Percentiles rank a stretch among this genome's conserved stretches.
Evolutionary conservation across 164 flowering plant species (phyloP).

Genomic region (Vitis cinerea): DNA sequence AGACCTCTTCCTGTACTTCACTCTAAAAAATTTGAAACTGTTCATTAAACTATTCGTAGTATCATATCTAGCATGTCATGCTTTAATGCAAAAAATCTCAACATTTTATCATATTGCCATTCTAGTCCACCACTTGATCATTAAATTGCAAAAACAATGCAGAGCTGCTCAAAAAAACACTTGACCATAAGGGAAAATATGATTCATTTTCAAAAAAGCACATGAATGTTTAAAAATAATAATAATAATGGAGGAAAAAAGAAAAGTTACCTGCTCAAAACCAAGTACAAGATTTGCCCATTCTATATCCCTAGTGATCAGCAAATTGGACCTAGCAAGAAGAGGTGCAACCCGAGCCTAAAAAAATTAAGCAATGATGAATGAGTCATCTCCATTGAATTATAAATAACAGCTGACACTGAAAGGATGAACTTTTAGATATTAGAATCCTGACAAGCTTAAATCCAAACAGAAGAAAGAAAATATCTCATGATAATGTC

Average conservation of each 20-base stretch:
- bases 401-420: not conserved
- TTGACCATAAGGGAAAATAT: too few relatives aligned
- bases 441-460: not conserved
- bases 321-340: slow-evolving; percentile 90
- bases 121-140: too few relatives aligned
- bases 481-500: not conserved
- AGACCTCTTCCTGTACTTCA: too few relatives aligned
- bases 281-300: slow-evolving; percentile 96
- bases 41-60: too few relatives aligned
- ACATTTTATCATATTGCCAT: too few relatives aligned
- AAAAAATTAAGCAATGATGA: slow-evolving; percentile 7
- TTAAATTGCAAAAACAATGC: too few relatives aligned
- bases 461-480: not conserved
- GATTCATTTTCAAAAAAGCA: not conserved
- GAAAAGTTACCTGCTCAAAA: slow-evolving; percentile 79
- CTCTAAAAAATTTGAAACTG: too few relatives aligned
- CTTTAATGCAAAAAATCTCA: too few relatives aligned
- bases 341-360: slow-evolving; percentile 74
- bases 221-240: not conserved
- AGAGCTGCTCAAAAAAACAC: too few relatives aligned
- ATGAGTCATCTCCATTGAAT: not conserved
- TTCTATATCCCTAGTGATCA: slow-evolving; percentile 91
- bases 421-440: not conserved
- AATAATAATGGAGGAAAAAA: not conserved
- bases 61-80: too few relatives aligned